Base-by-base conservation (phyloP, 2,329 filamentous ascomycete genomes). In the Daldinia sp. region DNA sequence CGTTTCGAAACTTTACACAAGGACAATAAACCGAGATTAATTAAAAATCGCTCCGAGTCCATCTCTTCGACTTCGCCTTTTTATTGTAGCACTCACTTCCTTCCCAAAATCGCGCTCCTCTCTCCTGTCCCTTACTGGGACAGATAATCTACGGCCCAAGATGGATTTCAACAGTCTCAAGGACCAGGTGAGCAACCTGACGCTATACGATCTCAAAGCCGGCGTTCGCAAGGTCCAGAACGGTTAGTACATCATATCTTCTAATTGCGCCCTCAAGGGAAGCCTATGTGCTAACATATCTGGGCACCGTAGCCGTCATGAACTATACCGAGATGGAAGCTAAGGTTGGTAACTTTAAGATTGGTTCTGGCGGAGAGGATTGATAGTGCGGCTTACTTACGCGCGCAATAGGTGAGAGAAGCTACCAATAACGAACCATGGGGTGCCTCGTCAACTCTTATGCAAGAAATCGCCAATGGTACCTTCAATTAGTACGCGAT, bases 341-440 rank as follows among this genome's bases (percentile, higher is more conserved):
- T 43, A 88, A 88, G 84, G 85, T 87, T 68, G 45, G 61, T 68
- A 23, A 3, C 10, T 29, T 3, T 15, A 35, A n/a, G 47, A 52
- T 55, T 32, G 32, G 41, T 49, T 55, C 29, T 37, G 52, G 27
- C 37, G 27, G n/a, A 55, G 35, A 19, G 17, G 13, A 17, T 11
- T 27, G 21, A 39, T 53, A 11, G 8, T 39, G 11, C 55, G 60
- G 51, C n/a, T 41, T 50, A 35, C 48, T 43, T 56, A 35, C 41
- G 49, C 47, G 58, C 63, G 56, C 63, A 47, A 67, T 71, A 95
- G 90, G 93, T 98, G 70, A 91, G 95, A 78, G 95, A 99, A 84
- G 95, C 95, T 27, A 99, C 95, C 34, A 99, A 99, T 81, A 98
- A 98, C 78, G 95, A 99, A 78, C 95, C 95, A 59, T 99, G 95